Base-by-base conservation (phyloP, 2,329 filamentous ascomycete species). In the Claviceps sp. region DNA sequence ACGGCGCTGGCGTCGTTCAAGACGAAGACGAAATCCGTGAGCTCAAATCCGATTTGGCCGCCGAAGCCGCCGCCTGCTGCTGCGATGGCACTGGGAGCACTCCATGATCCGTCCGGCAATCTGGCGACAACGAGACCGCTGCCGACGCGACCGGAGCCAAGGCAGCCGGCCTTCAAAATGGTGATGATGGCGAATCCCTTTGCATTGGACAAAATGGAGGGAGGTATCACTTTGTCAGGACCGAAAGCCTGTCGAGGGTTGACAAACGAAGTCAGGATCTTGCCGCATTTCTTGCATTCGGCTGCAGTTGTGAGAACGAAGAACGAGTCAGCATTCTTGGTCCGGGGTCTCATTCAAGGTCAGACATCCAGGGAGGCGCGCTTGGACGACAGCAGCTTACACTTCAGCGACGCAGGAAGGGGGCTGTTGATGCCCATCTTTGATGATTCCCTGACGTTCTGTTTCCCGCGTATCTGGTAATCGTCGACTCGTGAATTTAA, bases 11-110 rank as follows among this genome's bases (percentile, higher is more conserved):
- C 75, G 64, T 98, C 91, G 71, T 98, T 98, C 58, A 98, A 82
- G 58, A 98, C 96, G 71, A 98, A 97, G 65, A 98, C 93, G 65
- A 98, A 98, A 67, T 93, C 88, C 54, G 88, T 93, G 55, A 94
- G 70, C 68, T 94, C 88, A 67, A 91, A 87, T 38, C 87, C 87
- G 62, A 94, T 88, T 70, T 93, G 87, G 42, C 87, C 87, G 59
- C 87, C 87, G 58, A 94, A 86, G 24, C 87, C 88, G 51, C 84
- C 88, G 59, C 88, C 88, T 30, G 85, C 82, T 1, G 86, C 89
- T 50, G 84, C 83, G 62, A 93, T 89, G 50, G 87, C 88, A 53
- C 82, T 85, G 13, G 87, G 87, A 3, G 87, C 87, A 57, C 84
- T 88, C 87, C 87, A 94, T 52, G 75, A 74, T 42, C 86, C 86